Base-by-base conservation (phyloP, 345 rosid genomes). In the Xanthoceras sorbifolium region DNA sequence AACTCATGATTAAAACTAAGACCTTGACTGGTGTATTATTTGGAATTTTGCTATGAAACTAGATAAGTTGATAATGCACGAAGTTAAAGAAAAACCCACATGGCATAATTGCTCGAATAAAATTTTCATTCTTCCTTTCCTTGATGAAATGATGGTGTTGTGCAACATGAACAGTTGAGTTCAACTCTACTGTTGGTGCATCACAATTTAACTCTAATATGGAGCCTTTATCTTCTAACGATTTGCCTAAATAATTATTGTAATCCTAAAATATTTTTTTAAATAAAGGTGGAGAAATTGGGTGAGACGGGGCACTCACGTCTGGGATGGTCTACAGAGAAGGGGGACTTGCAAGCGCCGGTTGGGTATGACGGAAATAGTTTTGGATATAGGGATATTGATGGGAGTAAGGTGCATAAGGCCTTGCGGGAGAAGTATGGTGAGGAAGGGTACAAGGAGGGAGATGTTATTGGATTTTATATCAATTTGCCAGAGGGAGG, bases 331-430 rank as follows among this genome's bases (percentile, higher is more conserved):
- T 93, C 97, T 8, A 93, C 91, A 1, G 94, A 96, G 87, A 93
- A 93, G 78, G 98, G 97, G 7, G 99, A 96, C 84, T 82, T 96
- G 86, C 99, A 96, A 83, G 99, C 98, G 2, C 99, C 99, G 0
- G 98, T 96, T 5, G 99, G 99, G 26, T 93, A 91, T 4, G 99
- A 96, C 80, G 93, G 88, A 50, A 90, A 93, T 76, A 93, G 99
- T 79, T 96, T 87, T 59, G 99, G 97, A 57, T 96, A 90, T 28
- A 89, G 99, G 79, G 99, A 93, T 65, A 83, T 93, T 82, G 99
- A 96, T 89, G 99, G 99, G 70, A 90, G 97, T 79, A 96, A 96
- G 90, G 86, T 96, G 76, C 99, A 96, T 60, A 96, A 93, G 86
- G 99, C 98, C 63, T 79, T 86, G 83, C 90, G 97, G 77, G 98